Conservation (phyloP, 1,284 basidiomycete genomes). For the Stygiomarasmius scandens region DNA sequence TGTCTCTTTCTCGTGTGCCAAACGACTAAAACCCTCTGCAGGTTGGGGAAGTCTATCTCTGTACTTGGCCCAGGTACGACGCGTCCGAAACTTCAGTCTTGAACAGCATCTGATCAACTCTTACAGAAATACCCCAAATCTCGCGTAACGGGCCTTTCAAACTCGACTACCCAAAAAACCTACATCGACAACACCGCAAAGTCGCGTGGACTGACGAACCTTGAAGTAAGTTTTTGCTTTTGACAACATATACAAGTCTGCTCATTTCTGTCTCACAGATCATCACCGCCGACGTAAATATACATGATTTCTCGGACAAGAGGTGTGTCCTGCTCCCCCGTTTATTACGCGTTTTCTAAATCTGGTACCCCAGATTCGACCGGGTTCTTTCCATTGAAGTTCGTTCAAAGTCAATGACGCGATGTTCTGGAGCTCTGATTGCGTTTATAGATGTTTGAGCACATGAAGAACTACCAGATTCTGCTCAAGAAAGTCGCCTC, state of each 20-base stretch:
- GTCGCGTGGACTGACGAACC: constrained; percentile 56
- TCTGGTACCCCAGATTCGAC: constrained; percentile 55
- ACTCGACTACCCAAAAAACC: constrained; percentile 72
- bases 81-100: not conserved
- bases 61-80: constrained; percentile 64
- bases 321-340: constrained; percentile 38
- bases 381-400: constrained; percentile 77
- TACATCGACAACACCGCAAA: constrained; percentile 65
- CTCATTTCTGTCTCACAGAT: constrained; percentile 38
- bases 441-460: constrained; percentile 72
- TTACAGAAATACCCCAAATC: constrained; percentile 73
- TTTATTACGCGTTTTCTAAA: constrained; percentile 3
- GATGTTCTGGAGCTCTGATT: not conserved
- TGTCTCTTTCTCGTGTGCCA: not conserved
- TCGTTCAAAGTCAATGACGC: not conserved
- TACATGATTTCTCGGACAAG: constrained; percentile 58
- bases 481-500: constrained; percentile 69
- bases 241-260: not conserved
- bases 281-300: constrained; percentile 76
- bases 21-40: constrained; percentile 21
- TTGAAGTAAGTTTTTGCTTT: constrained; percentile 46
- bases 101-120: not conserved
- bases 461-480: constrained; percentile 78
- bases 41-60: constrained; percentile 77
- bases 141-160: constrained; percentile 67